Percentiles rank a stretch among this genome's conserved stretches.
Conservation (phyloP, 306 rosid genomes). For the Cicer judaicum region DNA sequence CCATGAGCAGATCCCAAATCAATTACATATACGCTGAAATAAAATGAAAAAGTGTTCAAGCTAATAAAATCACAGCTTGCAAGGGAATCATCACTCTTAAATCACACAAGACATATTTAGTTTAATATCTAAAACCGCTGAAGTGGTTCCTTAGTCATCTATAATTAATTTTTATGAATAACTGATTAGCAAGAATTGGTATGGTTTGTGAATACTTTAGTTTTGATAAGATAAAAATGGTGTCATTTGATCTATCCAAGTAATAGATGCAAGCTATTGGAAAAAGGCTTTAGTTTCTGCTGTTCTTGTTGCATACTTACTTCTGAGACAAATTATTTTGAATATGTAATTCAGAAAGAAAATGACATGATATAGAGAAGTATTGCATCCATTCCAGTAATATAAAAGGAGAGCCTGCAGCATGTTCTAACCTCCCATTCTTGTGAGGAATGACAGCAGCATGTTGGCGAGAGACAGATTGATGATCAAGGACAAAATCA, state of each 20-base stretch:
- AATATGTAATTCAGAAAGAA: constrained; percentile 6
- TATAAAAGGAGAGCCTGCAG: constrained; percentile 15
- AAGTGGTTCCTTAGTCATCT: constrained; percentile 17
- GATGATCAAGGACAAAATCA: constrained; percentile 94
- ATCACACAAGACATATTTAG: not conserved
- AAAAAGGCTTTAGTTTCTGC: not conserved
- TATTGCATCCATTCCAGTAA: constrained; percentile 23
- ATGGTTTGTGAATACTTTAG: not conserved
- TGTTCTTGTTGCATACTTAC: not conserved
- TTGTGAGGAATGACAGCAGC: constrained; percentile 97
- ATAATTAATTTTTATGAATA: constrained; percentile 6
- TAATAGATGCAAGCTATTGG: not conserved
- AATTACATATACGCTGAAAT: constrained; percentile 82
- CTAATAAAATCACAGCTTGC: not conserved
- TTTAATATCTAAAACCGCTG: constrained; percentile 2
- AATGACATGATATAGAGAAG: not conserved
- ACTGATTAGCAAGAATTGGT: not conserved
- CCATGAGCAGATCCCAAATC: constrained; percentile 99
- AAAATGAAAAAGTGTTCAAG: constrained; percentile 39
- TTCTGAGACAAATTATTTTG: constrained; percentile 12
- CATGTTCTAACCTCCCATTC: constrained; percentile 79
- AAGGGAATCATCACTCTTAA: constrained; percentile 32
- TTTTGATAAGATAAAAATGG: not conserved
- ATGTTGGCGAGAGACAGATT: constrained; percentile 96
- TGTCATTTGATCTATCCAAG: not conserved